These are phyloP conservation scores for Physcia stellaris DNA, from an alignment of 495 filamentous ascomycete species.

Conservation along the genomic window DNA sequence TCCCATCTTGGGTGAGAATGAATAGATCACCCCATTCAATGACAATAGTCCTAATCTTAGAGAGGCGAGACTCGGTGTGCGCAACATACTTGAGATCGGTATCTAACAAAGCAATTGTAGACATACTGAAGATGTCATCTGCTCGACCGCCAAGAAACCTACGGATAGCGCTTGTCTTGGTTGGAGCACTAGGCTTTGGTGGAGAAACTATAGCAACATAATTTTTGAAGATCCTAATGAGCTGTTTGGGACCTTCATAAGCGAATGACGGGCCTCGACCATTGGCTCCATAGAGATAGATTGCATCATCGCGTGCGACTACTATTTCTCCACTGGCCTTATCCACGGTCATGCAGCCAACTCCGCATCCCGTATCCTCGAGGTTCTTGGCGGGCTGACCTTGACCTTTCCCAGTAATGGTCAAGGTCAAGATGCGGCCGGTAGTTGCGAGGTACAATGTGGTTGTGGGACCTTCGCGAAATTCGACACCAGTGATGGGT, in stretches of 20 bases:
- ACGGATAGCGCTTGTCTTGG: conserved; percentile 36
- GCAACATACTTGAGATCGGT: conserved; percentile 84
- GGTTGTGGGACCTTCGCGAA: conserved; percentile 50
- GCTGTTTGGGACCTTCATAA: conserved; percentile 79
- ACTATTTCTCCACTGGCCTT: conserved; percentile 68
- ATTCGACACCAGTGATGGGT: conserved; percentile 80
- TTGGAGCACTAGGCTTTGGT: conserved; percentile 42
- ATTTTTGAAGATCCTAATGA: conserved; percentile 67
- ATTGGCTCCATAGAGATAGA: conserved; percentile 81
- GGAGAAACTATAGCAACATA: conserved; percentile 86
- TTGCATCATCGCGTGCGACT: conserved; percentile 82
- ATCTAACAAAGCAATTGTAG: conserved; percentile 78
- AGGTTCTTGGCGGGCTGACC: conserved; percentile 78
- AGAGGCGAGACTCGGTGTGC: conserved; percentile 70
- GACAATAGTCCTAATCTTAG: conserved; percentile 67
- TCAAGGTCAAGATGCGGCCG: conserved; percentile 69
- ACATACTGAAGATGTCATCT: conserved; percentile 65
- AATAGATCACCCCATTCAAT: conserved; percentile 86
- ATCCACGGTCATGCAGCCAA: conserved; percentile 88
- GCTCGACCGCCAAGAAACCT: conserved; percentile 54
- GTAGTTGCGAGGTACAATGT: conserved; percentile 89
- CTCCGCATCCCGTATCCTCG: conserved; percentile 76
- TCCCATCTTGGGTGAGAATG: conserved; percentile 76
- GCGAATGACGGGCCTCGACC: conserved; percentile 77
- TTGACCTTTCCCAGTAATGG: conserved; percentile 75